Base-by-base conservation (phyloP, 805 yeast species). In the Lachancea thermotolerans region DNA sequence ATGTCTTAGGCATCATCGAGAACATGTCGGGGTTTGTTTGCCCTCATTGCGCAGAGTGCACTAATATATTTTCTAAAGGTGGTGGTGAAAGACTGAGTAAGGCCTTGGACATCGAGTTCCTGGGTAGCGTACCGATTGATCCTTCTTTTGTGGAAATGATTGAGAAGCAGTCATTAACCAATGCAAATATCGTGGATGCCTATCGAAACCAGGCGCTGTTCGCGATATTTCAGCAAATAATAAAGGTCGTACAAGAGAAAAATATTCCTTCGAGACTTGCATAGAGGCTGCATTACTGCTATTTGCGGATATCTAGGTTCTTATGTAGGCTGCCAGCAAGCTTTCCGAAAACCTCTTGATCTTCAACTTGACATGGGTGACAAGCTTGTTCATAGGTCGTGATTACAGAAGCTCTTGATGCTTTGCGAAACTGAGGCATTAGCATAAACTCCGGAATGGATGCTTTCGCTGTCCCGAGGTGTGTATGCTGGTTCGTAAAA, bases 1-100 rank as follows among this genome's bases (percentile, higher is more conserved):
- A 74, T 21, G 76, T 91, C 1, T 61, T 93, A 45, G 99, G 99
- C 0, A 77, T 93, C 3, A 78, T 93, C 9, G 99, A 93, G 62
- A 93, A 93, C 58, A 91, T 93, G 99, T 81, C 95, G 41, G 99
- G 99, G 1, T 93, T 86, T 58, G 80, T 89, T 3, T 93, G 99
- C 61, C 99, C 99, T 0, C 79, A 79, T 61, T 93, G 99, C 62
- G 77, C 83, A 1, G 98, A 91, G 59, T 83, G 91, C 60, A 89
- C 97, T 3, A 82, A 90, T 61, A 85, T 93, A 18, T 93, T 93
- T 62, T 86, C 93, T 53, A 77, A 84, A 42, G 99, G 98, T 8
- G 99, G 99, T 25, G 99, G 99, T 2, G 64, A 74, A 53, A 67
- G 65, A 12, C 68, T 93, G 39, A 82, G 96, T n/a, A 67, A 70